Evolutionary conservation across 192 early-diverging fungal species (phyloP).

Genomic region (Coemansia sp.): DNA sequence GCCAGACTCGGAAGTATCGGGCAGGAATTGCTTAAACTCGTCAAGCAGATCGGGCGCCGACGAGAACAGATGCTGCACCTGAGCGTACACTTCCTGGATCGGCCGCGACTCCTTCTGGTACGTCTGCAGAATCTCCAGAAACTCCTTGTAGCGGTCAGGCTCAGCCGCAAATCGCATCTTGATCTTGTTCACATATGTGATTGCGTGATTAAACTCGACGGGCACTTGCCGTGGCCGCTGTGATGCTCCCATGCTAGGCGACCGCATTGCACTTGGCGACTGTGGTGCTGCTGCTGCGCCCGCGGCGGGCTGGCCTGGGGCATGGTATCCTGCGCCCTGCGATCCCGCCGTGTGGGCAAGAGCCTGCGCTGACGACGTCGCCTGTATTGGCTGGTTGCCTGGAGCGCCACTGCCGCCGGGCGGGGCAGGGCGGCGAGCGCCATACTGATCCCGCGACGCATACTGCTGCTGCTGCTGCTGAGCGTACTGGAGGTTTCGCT

Average conservation of each 20-base stretch:
- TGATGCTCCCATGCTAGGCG: conserved; percentile 17
- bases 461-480: conserved; percentile 22
- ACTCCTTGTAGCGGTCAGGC: conserved; percentile 96
- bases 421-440: conserved; percentile 13
- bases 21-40: conserved; percentile 98
- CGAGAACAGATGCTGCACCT: conserved; percentile 86
- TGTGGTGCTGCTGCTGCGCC: conserved; percentile 9
- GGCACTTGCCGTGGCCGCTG: conserved; percentile 58
- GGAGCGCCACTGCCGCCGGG: neutral
- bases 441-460: conserved; percentile 20
- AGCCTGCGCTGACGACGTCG: neutral
- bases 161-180: conserved; percentile 92
- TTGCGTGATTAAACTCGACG: conserved; percentile 97
- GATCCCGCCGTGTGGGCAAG: neutral
- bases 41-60: conserved; percentile 83
- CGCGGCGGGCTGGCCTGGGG: too few species aligned
- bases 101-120: conserved; percentile 96
- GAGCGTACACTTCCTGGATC: conserved; percentile 94
- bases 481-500: neutral
- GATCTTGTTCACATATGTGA: conserved; percentile 99
- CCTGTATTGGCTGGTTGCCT: conserved; percentile 11
- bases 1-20: conserved; percentile 69
- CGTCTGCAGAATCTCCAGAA: conserved; percentile 94
- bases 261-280: conserved; percentile 23
- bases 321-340: neutral